These are phyloP conservation scores for Zoysia matrella DNA, from an alignment of 202 grass and related monocot species.

Conservation along the genomic window DNA sequence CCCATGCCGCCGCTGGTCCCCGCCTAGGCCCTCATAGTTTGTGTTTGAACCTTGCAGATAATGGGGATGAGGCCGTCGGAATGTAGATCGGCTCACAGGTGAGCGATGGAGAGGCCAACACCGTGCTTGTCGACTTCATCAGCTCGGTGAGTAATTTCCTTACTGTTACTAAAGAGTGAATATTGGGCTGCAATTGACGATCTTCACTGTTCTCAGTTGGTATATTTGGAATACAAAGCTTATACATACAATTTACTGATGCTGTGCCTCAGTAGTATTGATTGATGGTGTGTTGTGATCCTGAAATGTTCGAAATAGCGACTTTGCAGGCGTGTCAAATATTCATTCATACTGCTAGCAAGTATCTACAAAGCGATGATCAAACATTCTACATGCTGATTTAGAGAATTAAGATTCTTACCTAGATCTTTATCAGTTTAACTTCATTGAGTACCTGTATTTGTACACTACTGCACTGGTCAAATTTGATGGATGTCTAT, in stretches of 20 bases:
- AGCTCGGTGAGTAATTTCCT: conserved; percentile 57
- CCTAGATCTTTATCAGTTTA: too few species aligned
- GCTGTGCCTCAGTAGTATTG: not conserved
- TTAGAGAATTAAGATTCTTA: not conserved
- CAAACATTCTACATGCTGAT: not conserved
- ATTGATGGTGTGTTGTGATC: not conserved
- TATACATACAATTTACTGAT: not conserved
- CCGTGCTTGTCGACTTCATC: conserved; percentile 88
- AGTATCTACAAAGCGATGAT: not conserved
- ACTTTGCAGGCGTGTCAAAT: not conserved
- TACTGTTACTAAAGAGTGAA: not conserved
- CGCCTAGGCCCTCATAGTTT: too few species aligned
- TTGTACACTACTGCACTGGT: too few species aligned
- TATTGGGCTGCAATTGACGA: not conserved
- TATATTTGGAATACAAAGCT: not conserved
- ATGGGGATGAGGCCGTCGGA: conserved; percentile 76
- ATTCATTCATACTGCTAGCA: not conserved
- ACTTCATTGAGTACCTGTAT: too few species aligned
- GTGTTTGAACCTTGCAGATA: conserved; percentile 44
- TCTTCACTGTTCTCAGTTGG: not conserved
- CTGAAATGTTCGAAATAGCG: not conserved
- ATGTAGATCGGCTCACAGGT: conserved; percentile 89
- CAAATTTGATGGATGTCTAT: too few species aligned
- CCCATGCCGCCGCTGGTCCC: too few species aligned
- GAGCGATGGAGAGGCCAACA: conserved; percentile 88